Conservation (phyloP, 768 basidiomycete genomes). For the Naganishia randhawae region DNA sequence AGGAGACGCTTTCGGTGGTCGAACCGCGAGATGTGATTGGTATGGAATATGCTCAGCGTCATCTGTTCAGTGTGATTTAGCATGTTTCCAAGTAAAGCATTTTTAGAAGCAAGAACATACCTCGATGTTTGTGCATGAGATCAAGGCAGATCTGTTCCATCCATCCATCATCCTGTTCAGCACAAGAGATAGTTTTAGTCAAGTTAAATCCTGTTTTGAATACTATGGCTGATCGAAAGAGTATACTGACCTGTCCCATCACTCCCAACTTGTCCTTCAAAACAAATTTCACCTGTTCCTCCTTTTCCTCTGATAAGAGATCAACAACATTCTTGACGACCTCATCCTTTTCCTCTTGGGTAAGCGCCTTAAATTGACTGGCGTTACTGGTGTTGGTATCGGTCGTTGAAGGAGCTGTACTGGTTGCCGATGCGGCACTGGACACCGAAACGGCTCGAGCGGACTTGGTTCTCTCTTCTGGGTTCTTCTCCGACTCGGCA, state of each 20-base stretch:
- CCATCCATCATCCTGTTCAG: conserved; percentile 36
- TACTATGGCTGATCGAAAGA: conserved; percentile 58
- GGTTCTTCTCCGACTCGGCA: not conserved
- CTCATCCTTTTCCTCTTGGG: conserved; percentile 56
- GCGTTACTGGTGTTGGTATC: not conserved
- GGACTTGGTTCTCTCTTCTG: not conserved
- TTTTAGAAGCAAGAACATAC: conserved; percentile 67
- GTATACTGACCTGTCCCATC: conserved; percentile 53
- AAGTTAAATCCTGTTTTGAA: conserved; percentile 19
- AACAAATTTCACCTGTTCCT: conserved; percentile 75
- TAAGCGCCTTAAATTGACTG: conserved; percentile 5
- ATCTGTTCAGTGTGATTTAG: conserved; percentile 38
- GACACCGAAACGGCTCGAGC: not conserved
- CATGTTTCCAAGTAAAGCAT: conserved; percentile 71
- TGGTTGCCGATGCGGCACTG: conserved; percentile 12
- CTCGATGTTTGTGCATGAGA: conserved; percentile 90
- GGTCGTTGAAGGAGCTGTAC: conserved; percentile 31
- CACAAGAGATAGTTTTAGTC: conserved; percentile 27
- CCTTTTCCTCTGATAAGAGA: conserved; percentile 73
- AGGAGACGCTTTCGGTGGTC: conserved; percentile 64
- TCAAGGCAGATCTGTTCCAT: conserved; percentile 84
- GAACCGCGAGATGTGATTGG: conserved; percentile 39
- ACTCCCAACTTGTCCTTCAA: conserved; percentile 66
- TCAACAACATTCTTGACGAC: conserved; percentile 69
- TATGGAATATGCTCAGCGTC: conserved; percentile 45